Evolutionary conservation across 2,329 filamentous ascomycete genomes (phyloP).

Genomic region (Sclerotinia minor): DNA sequence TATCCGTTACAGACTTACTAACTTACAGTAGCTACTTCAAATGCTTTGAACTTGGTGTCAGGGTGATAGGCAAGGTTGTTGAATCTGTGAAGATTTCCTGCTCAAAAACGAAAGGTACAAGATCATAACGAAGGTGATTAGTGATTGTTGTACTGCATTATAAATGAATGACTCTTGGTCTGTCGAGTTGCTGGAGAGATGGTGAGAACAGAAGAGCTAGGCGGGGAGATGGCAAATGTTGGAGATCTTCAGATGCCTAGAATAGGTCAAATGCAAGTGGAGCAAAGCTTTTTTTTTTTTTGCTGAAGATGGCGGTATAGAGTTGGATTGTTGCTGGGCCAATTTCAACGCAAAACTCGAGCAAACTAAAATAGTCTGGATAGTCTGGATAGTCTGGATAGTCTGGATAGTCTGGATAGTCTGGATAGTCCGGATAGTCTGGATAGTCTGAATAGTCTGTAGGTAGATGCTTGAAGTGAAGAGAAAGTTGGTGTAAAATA

Average conservation of each 20-base stretch:
- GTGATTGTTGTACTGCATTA: constrained; percentile 18
- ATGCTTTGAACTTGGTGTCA: constrained; percentile 16
- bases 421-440: neutral
- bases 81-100: neutral
- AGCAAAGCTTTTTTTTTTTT: neutral
- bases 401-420: neutral
- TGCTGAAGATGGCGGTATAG: constrained; percentile 15
- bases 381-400: neutral
- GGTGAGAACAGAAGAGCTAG: neutral
- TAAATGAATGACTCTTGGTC: neutral
- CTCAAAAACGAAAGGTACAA: neutral
- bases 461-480: constrained; percentile 4
- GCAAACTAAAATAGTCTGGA: neutral
- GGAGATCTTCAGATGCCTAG: neutral
- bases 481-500: neutral
- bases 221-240: neutral
- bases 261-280: constrained; percentile 8
- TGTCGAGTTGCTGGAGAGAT: constrained; percentile 1
- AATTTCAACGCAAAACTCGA: neutral
- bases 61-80: constrained; percentile 7
- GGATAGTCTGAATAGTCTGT: too few species aligned
- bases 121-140: constrained; percentile 16
- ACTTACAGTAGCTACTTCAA: constrained; percentile 21
- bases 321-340: constrained; percentile 16
- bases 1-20: constrained; percentile 19